Evolutionary conservation across 257 asterid genomes (phyloP), one percentile per base, ranked within the genome.

Genomic region (Dorcoceras hygrometricum): DNA sequence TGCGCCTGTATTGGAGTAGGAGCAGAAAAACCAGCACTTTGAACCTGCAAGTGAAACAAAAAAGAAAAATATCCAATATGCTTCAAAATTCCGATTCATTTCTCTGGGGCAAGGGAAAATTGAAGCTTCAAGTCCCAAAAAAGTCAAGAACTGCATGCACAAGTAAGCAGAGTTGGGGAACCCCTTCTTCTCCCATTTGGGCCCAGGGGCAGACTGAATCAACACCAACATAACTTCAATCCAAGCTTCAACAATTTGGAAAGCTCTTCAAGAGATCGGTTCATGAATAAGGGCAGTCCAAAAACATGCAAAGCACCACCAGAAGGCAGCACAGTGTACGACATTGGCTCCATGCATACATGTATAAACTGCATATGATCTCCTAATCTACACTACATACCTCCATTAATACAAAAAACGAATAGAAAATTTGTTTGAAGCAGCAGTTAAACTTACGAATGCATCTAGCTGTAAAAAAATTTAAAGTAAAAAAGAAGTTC

Each of bases 1-100:
- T 94, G 99, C 8, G 99, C 99, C 87, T 94, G 99, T 63, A 94
- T 94, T 7, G 98, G 99, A 63, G 98, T 88, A 78, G 99, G 98
- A 60, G 95, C 88, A 77, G 95, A 79, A 78, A 94, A 94, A 65
- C 99, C 99, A 75, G 96, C 97, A 79, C 69, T 69, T 16, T 74
- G 89, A 74, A 81, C 96, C 99, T 94, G 89, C 76, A 88, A 80
- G 77, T 60, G 76, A 69, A 85, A 74, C 68, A 72, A 68, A 74
- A 82, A 70, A n/a, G n/a, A n/a, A 74, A 64, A 22, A 73, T 70
- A 69, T 71, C 57, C 66, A 66, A 65, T 65, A 64, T 73, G 74
- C 78, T 77, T 78, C 78, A 72, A 78, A 71, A 34, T 66, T 69
- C 78, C 58, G 71, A 63, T 19, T 73, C 86, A 56, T 65, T 77